Base-by-base conservation (phyloP, 1,284 basidiomycete species). In the Fereydounia khargensis region DNA sequence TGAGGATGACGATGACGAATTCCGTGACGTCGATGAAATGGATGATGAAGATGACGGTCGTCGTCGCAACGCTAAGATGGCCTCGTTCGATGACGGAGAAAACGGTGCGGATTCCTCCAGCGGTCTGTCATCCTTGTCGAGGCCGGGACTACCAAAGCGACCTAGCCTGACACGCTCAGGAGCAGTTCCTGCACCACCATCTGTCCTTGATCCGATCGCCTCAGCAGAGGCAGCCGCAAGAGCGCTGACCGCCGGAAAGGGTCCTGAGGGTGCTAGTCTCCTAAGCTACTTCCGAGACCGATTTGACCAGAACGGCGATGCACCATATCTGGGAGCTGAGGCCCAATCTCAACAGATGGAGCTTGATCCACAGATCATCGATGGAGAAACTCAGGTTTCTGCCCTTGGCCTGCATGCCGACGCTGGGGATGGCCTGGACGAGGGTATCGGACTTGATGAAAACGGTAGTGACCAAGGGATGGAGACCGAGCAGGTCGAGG, bases 101-200 rank as follows among this genome's bases (percentile, higher is more conserved):
- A n/a, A n/a, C n/a, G n/a, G n/a, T n/a, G n/a, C n/a, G n/a, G n/a
- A n/a, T n/a, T n/a, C n/a, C n/a, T n/a, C n/a, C n/a, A n/a, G n/a
- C n/a, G n/a, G n/a, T n/a, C n/a, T n/a, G n/a, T n/a, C n/a, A n/a
- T n/a, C n/a, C n/a, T n/a, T n/a, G n/a, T n/a, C n/a, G n/a, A n/a
- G 57, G 3, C 64, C 65, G 0, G 32, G 35, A 16, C 35, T 59
- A 16, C 66, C 59, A 14, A 67, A 56, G 46, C 58, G 66, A 22
- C 68, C 68, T 4, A 64, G 63, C 36, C 52, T 70, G 17, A 66
- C 66, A 16, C 39, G 63, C 21, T 58, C 60, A 9, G 45, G 52
- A 20, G 57, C 55, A n/a, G 68, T 69, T 3, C 46, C 45, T 3
- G 36, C 41, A 6, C 55, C 57, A 6, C 59, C 63, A 16, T 50